Percentiles rank a stretch among this genome's conserved stretches.
Conservation (phyloP, 108 stramenopile genomes). For the Discostella stelligeroides region DNA sequence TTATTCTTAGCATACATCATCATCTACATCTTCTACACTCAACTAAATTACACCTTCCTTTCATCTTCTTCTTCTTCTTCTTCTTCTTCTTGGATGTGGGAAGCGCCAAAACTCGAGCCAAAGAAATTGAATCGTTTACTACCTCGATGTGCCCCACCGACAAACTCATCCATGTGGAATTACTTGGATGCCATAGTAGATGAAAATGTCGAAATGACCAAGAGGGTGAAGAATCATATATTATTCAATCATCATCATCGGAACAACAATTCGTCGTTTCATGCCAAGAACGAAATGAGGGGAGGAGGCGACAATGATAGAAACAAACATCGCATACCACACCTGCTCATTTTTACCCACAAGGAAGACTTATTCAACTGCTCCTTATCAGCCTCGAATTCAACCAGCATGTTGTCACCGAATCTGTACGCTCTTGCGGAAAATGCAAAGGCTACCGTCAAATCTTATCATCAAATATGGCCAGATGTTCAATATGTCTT, state of each 20-base stretch:
- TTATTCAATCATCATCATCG: too few species aligned
- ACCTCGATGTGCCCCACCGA: constrained; percentile 7
- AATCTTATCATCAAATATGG: constrained; percentile 19
- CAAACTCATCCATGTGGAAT: not conserved
- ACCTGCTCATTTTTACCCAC: constrained; percentile 19
- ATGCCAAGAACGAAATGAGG: not conserved
- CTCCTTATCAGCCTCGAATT: constrained; percentile 14
- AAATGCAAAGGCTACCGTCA: constrained; percentile 31
- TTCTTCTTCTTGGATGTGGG: too few species aligned
- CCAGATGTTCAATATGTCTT: constrained; percentile 20
- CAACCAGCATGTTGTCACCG: constrained; percentile 2
- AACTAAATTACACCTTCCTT: too few species aligned
- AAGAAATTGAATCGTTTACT: constrained; percentile 4
- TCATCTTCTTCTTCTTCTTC: too few species aligned
- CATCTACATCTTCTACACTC: too few species aligned
- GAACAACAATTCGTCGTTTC: too few species aligned
- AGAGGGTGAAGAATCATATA: not conserved
- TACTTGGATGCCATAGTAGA: constrained; percentile 9
- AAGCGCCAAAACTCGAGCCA: too few species aligned
- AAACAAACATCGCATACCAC: constrained; percentile 4
- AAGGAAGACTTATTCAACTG: constrained; percentile 20
- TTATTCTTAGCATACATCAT: too few species aligned
- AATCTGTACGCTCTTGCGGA: constrained; percentile 22
- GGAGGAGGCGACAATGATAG: not conserved
- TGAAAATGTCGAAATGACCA: constrained; percentile 7